These are phyloP conservation scores for Mortierella sp. DNA, from an alignment of 371 early-diverging fungal species.

Conservation along the genomic window DNA sequence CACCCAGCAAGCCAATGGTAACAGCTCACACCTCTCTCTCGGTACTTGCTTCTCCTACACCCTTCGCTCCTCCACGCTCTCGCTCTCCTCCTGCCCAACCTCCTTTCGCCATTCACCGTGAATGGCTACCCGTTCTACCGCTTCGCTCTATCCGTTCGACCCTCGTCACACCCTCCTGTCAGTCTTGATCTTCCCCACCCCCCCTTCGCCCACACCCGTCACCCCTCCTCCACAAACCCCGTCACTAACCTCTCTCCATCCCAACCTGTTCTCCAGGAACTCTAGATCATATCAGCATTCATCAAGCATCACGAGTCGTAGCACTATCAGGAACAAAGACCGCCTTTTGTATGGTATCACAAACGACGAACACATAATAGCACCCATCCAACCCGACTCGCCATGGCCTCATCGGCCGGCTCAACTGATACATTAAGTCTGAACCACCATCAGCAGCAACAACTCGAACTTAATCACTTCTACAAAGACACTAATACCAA, in stretches of 20 bases:
- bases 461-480: slow-evolving; percentile 3
- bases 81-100: neutral
- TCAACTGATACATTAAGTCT: slow-evolving; percentile 4
- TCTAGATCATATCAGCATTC: slow-evolving; percentile 4
- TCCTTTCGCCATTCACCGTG: no score
- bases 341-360: slow-evolving; percentile 20
- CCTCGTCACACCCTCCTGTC: neutral
- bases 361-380: slow-evolving; percentile 12
- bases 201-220: neutral
- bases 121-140: no score
- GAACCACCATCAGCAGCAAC: slow-evolving; percentile 14
- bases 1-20: no score
- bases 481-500: neutral
- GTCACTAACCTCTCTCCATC: neutral
- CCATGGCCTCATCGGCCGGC: slow-evolving; percentile 35
- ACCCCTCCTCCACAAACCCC: neutral
- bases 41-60: neutral
- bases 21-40: neutral
- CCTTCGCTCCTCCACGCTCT: neutral
- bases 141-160: no score
- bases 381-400: neutral
- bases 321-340: neutral
- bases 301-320: slow-evolving; percentile 5
- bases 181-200: neutral
- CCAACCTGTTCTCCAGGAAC: neutral